These are phyloP conservation scores for Rostrohypoxylon terebratum DNA, from an alignment of 495 filamentous ascomycete species.

Conservation along the genomic window DNA sequence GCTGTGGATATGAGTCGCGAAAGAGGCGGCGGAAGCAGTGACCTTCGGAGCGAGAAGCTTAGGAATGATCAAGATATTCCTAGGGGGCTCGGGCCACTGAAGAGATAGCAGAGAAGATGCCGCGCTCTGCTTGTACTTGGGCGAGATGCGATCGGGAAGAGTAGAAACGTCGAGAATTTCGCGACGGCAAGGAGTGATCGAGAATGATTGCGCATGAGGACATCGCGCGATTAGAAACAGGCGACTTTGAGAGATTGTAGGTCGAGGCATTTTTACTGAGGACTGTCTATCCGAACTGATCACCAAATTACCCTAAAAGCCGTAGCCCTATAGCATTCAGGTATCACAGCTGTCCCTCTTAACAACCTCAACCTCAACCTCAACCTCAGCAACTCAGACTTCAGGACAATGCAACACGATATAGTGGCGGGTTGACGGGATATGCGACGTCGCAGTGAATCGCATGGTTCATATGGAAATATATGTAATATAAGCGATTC, in stretches of 20 bases:
- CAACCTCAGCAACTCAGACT: not conserved
- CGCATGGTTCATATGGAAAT: constrained; percentile 22
- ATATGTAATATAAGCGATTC: not conserved
- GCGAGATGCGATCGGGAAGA: constrained; percentile 66
- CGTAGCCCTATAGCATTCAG: not conserved
- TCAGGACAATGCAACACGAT: not conserved
- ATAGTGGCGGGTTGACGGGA: constrained; percentile 7
- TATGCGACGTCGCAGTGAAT: constrained; percentile 17
- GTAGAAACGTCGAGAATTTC: constrained; percentile 63
- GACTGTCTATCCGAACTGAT: not conserved
- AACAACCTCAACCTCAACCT: not conserved
- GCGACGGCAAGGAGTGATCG: constrained; percentile 52
- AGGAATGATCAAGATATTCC: constrained; percentile 90
- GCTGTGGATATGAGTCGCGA: constrained; percentile 80
- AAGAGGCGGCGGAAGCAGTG: constrained; percentile 77
- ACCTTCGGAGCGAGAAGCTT: constrained; percentile 81
- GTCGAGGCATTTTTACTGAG: constrained; percentile 23
- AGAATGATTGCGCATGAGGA: constrained; percentile 55
- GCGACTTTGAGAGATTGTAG: not conserved
- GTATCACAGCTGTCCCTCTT: constrained; percentile 1
- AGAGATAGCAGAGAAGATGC: constrained; percentile 77
- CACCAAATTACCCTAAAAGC: not conserved
- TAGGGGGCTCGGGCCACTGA: constrained; percentile 88
- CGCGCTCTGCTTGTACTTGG: constrained; percentile 60
- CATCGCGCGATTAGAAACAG: constrained; percentile 11